A percentile compares a stretch with the other conserved stretches of the same genome.
Evolutionary conservation across 352 stramenopile genomes (phyloP).

Genomic region (Phytophthora idaei): DNA sequence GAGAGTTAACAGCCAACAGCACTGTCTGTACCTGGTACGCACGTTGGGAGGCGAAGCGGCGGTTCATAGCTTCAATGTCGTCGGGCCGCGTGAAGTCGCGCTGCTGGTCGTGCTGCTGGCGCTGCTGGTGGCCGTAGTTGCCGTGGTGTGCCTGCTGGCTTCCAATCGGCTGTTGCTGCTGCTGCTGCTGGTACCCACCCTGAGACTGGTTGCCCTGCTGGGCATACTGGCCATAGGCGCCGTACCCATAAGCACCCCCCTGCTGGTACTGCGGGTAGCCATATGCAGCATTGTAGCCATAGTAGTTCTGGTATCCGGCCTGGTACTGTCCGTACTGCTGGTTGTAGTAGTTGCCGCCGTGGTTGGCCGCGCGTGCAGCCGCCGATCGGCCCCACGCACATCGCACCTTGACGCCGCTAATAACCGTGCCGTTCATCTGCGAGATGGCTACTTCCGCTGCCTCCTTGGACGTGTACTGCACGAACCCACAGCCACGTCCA

Average conservation of each 20-base stretch:
- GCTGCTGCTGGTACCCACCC: constrained; percentile 45
- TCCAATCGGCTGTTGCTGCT: constrained; percentile 25
- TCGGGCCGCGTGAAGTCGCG: constrained; percentile 79
- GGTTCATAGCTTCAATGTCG: constrained; percentile 80
- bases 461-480: constrained; percentile 87
- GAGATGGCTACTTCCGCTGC: constrained; percentile 86
- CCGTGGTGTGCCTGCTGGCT: constrained; percentile 48
- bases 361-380: constrained; percentile 48
- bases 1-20: too few relatives aligned
- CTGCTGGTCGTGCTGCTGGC: constrained; percentile 50
- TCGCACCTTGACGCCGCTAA: constrained; percentile 83
- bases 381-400: constrained; percentile 90
- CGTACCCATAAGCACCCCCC: constrained; percentile 53
- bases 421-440: constrained; percentile 88
- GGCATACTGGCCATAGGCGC: constrained; percentile 55
- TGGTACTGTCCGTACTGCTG: constrained; percentile 61
- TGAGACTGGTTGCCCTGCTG: constrained; percentile 51
- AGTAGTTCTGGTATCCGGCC: constrained; percentile 60
- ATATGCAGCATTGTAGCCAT: constrained; percentile 66
- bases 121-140: constrained; percentile 36
- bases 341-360: constrained; percentile 49
- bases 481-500: constrained; percentile 91
- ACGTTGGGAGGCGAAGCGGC: constrained; percentile 75
- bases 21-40: constrained; percentile 75
- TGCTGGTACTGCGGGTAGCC: constrained; percentile 44